A percentile compares a stretch with the other conserved stretches of the same genome.
Conservation (phyloP, 768 basidiomycete genomes). For the Mycena belliarum region DNA sequence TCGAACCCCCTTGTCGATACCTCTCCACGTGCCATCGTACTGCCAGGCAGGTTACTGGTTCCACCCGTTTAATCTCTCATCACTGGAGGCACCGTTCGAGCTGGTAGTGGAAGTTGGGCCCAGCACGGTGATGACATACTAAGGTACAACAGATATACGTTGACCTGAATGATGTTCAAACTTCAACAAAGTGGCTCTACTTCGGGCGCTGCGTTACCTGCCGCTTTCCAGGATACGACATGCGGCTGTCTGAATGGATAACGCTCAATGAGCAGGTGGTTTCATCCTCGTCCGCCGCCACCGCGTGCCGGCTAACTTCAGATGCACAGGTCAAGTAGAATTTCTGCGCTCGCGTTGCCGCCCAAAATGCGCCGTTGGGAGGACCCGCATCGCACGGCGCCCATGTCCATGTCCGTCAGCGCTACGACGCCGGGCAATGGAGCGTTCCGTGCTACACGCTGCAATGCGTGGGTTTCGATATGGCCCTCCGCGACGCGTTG, state of each 20-base stretch:
- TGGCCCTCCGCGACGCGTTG: conserved; percentile 14
- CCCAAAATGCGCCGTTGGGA: background rate
- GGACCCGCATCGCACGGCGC: conserved; percentile 7
- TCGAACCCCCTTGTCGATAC: conserved; percentile 12
- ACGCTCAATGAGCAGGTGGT: conserved; percentile 31
- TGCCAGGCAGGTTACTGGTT: conserved; percentile 34
- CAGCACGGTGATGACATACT: conserved; percentile 18
- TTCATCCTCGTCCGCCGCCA: no score
- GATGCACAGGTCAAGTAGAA: conserved; percentile 21
- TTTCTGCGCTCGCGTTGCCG: conserved; percentile 25
- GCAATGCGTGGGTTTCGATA: conserved; percentile 30
- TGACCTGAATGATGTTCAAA: background rate
- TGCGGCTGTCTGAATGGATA: conserved; percentile 34
- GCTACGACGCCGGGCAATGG: conserved; percentile 29
- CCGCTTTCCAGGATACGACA: conserved; percentile 23
- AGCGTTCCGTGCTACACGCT: conserved; percentile 28
- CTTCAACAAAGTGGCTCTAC: conserved; percentile 36
- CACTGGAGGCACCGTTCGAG: conserved; percentile 25
- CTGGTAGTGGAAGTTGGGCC: conserved; percentile 28
- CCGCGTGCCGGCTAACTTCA: background rate
- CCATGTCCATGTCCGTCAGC: conserved; percentile 18
- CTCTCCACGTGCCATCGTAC: conserved; percentile 26
- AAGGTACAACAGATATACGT: background rate
- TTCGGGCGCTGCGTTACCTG: conserved; percentile 27
- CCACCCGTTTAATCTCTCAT: conserved; percentile 19